These are phyloP conservation scores for Oenanthe sinensis DNA, from an alignment of 129 eudicot species.

Conservation along the genomic window DNA sequence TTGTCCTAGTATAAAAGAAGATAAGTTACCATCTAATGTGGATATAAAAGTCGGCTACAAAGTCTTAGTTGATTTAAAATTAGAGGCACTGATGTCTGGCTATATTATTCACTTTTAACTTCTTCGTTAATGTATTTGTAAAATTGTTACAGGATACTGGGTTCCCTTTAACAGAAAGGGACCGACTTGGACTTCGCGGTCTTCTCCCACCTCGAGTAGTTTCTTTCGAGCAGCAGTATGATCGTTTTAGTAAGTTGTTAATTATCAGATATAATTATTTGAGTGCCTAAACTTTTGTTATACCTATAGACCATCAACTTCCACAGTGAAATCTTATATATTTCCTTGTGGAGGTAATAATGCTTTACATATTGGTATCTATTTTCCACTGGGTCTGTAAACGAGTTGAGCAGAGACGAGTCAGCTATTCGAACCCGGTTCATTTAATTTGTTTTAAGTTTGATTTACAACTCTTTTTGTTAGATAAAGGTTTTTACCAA, in stretches of 20 bases:
- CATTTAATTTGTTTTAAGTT: too few species aligned
- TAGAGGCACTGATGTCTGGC: background rate
- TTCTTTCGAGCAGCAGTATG: constrained; percentile 95
- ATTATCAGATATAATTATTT: background rate
- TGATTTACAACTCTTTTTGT: background rate
- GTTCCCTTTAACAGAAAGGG: constrained; percentile 96
- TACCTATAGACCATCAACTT: background rate
- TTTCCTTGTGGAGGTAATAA: background rate
- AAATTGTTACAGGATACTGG: constrained; percentile 73
- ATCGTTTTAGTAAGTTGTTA: constrained; percentile 76
- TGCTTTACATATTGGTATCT: background rate
- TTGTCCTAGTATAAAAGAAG: background rate
- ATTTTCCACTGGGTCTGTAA: background rate
- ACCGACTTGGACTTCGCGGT: constrained; percentile 96
- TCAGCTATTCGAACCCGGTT: too few species aligned
- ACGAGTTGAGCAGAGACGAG: too few species aligned
- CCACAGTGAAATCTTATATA: background rate
- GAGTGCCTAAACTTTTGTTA: background rate
- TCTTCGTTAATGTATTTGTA: background rate
- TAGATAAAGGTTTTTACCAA: background rate
- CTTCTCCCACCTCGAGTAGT: constrained; percentile 97
- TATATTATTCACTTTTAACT: background rate
- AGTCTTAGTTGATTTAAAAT: background rate
- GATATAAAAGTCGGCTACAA: background rate
- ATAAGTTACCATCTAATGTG: background rate